phyloP scores from a whole-genome alignment of 176 grass and related monocot genomes.

The Oryza longistaminata region DNA sequence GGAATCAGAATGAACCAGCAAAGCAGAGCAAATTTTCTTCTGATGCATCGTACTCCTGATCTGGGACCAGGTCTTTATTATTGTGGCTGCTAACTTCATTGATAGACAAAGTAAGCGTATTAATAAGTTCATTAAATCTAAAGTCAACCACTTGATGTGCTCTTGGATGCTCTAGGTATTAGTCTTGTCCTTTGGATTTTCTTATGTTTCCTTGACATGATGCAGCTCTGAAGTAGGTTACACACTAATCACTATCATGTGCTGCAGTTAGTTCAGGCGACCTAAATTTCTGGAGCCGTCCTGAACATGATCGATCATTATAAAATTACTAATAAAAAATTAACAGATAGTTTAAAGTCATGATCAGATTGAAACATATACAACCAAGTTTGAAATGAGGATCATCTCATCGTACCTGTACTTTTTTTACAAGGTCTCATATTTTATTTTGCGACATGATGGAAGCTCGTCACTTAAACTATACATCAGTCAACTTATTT shows the following conservation, averaged over 20 bases:
- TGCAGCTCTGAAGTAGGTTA: background rate
- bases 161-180: background rate
- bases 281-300: background rate
- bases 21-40: background rate
- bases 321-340: background rate
- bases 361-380: constrained; percentile 2
- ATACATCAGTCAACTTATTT: constrained; percentile 6
- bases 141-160: constrained; percentile 17
- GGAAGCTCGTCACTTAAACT: background rate
- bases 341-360: background rate
- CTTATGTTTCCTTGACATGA: background rate
- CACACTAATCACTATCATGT: background rate
- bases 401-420: background rate
- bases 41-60: too few relatives aligned
- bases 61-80: too few relatives aligned
- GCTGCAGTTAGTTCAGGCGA: constrained; percentile 5
- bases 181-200: too few relatives aligned
- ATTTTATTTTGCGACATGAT: background rate
- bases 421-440: background rate
- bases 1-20: constrained; percentile 26
- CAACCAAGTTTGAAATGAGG: background rate
- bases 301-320: constrained; percentile 24
- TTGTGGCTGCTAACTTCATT: background rate
- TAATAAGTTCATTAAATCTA: background rate
- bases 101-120: background rate